These are phyloP conservation scores for Boletus rubescentipes DNA, from an alignment of 768 basidiomycete species.

Conservation along the genomic window DNA sequence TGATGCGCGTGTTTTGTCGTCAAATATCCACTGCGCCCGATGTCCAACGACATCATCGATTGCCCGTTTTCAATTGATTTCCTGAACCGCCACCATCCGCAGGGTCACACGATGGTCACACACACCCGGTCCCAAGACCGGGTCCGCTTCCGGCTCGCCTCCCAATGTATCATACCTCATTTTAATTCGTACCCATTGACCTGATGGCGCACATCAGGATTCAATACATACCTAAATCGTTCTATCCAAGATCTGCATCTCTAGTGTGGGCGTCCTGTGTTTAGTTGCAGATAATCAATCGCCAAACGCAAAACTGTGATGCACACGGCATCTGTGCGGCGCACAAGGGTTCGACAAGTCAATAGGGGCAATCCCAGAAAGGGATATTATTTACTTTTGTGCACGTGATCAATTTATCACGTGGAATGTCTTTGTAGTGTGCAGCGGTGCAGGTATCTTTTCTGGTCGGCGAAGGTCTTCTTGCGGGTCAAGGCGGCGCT, in stretches of 20 bases:
- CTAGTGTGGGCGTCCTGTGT: neutral
- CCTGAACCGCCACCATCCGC: constrained; percentile 8
- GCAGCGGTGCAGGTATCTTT: neutral
- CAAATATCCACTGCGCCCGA: constrained; percentile 33
- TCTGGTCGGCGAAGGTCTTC: neutral
- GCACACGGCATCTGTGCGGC: constrained; percentile 5
- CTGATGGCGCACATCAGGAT: constrained; percentile 6
- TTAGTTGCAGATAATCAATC: constrained; percentile 16
- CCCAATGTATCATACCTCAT: neutral
- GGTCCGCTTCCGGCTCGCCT: constrained; percentile 7
- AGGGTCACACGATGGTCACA: constrained; percentile 5
- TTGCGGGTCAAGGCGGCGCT: neutral
- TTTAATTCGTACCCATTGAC: constrained; percentile 11
- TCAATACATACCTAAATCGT: neutral
- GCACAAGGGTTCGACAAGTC: neutral
- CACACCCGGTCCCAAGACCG: constrained; percentile 4
- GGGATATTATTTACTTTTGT: neutral
- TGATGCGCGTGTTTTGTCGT: constrained; percentile 37
- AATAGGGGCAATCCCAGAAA: constrained; percentile 5
- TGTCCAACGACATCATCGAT: constrained; percentile 20
- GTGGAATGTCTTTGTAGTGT: constrained; percentile 2
- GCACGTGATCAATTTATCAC: neutral
- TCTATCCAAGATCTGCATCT: constrained; percentile 4
- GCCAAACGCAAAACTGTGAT: constrained; percentile 10
- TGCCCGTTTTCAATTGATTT: constrained; percentile 15